Evolutionary conservation across 805 yeast genomes (phyloP).

Genomic region (Spathaspora boniae): DNA sequence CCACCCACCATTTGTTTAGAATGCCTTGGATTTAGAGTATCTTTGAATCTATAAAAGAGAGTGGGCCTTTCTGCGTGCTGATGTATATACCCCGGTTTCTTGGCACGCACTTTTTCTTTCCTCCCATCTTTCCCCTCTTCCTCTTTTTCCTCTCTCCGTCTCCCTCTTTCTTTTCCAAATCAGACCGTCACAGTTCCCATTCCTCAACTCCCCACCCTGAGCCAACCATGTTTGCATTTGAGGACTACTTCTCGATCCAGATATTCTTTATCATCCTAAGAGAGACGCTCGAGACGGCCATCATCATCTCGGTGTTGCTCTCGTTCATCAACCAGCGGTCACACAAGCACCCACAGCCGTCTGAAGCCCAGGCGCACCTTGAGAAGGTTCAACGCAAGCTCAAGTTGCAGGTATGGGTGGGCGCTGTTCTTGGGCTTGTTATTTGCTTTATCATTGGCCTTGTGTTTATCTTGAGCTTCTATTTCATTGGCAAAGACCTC

Average conservation of each 20-base stretch:
- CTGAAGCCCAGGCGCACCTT: constrained; percentile 3
- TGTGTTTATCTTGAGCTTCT: constrained; percentile 64
- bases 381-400: constrained; percentile 22
- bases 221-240: constrained; percentile 16
- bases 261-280: constrained; percentile 71
- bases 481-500: constrained; percentile 73
- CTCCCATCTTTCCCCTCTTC: too few relatives aligned
- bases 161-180: too few relatives aligned
- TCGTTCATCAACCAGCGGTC: constrained; percentile 64
- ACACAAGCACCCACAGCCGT: constrained; percentile 2
- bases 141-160: too few relatives aligned
- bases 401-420: constrained; percentile 74
- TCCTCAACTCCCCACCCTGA: too few relatives aligned
- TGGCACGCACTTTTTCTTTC: too few relatives aligned
- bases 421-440: constrained; percentile 68
- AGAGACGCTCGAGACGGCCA: constrained; percentile 70
- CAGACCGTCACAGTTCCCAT: neutral
- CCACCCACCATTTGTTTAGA: too few relatives aligned
- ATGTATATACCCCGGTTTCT: too few relatives aligned
- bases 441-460: constrained; percentile 74
- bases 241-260: constrained; percentile 63
- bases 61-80: too few relatives aligned
- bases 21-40: too few relatives aligned
- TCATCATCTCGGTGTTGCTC: constrained; percentile 71
- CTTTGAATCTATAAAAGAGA: too few relatives aligned